A percentile compares a stretch with the other conserved stretches of the same genome.
These are phyloP conservation scores for Hypoxylon rickii DNA, from an alignment of 495 filamentous ascomycete species.

Conservation along the genomic window DNA sequence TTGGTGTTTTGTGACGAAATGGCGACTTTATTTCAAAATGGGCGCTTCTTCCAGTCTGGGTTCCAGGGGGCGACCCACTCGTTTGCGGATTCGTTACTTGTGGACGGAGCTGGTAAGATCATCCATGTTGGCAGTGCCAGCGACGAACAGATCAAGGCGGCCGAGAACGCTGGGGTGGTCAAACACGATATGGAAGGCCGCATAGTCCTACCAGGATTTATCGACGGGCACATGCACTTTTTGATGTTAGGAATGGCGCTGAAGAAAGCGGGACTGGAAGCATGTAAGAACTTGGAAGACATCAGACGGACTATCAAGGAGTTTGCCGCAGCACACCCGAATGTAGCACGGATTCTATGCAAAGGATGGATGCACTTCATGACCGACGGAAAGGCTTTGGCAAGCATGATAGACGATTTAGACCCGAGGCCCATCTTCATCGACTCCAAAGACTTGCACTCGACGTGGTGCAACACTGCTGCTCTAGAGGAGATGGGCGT, in stretches of 20 bases:
- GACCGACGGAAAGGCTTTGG: constrained; percentile 55
- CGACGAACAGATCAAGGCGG: constrained; percentile 40
- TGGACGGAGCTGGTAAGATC: constrained; percentile 39
- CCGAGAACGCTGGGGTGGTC: constrained; percentile 36
- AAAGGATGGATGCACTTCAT: constrained; percentile 66
- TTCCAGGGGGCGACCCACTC: constrained; percentile 20
- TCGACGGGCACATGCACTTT: constrained; percentile 68
- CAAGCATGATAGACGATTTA: constrained; percentile 60
- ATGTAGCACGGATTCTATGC: constrained; percentile 56
- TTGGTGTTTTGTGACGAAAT: constrained; percentile 21
- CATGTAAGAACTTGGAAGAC: constrained; percentile 57
- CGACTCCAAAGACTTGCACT: constrained; percentile 66
- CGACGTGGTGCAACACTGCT: constrained; percentile 63
- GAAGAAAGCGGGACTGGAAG: constrained; percentile 58
- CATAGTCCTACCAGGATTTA: constrained; percentile 64
- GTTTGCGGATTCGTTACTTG: constrained; percentile 40
- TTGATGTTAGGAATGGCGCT: constrained; percentile 64
- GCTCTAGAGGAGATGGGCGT: constrained; percentile 58
- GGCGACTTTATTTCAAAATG: constrained; percentile 52
- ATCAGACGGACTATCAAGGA: constrained; percentile 56
- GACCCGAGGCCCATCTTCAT: constrained; percentile 64
- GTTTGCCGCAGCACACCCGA: constrained; percentile 56
- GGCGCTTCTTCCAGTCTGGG: constrained; percentile 47
- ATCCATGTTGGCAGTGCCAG: constrained; percentile 48
- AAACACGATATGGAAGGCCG: constrained; percentile 52